These are phyloP conservation scores for Trichophaea hybrida DNA, from an alignment of 2,329 filamentous ascomycete genomes.

Conservation along the genomic window DNA sequence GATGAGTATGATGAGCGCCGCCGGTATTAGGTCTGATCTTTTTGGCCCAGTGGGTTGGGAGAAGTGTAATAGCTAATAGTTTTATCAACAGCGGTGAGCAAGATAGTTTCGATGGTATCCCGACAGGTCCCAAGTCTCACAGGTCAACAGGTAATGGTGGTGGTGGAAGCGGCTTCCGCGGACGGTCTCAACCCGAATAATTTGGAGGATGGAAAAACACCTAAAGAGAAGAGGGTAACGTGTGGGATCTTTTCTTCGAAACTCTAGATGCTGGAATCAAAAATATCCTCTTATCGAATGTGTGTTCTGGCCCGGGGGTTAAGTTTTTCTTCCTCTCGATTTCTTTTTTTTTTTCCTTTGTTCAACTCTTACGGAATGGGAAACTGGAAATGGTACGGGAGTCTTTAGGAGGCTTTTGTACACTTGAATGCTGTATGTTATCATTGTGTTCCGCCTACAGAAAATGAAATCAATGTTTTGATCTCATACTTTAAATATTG, in stretches of 20 bases:
- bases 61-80: background rate
- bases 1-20: slow-evolving; percentile 26
- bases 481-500: too few species aligned
- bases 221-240: background rate
- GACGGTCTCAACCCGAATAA: background rate
- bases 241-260: background rate
- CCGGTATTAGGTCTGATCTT: slow-evolving; percentile 24
- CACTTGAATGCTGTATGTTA: background rate
- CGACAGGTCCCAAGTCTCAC: slow-evolving; percentile 2
- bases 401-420: background rate
- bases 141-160: background rate
- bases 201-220: background rate
- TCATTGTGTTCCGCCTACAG: background rate
- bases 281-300: too few species aligned
- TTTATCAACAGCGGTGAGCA: background rate
- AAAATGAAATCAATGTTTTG: too few species aligned
- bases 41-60: slow-evolving; percentile 1
- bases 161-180: background rate
- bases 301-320: background rate
- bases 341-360: slow-evolving; percentile 6
- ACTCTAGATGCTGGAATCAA: too few species aligned
- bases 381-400: background rate
- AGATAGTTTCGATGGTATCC: background rate
- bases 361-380: background rate
- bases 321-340: background rate